A percentile compares a stretch with the other conserved stretches of the same genome.
These are phyloP conservation scores for Artemisia argyi DNA, from an alignment of 129 eudicot genomes.

Conservation along the genomic window DNA sequence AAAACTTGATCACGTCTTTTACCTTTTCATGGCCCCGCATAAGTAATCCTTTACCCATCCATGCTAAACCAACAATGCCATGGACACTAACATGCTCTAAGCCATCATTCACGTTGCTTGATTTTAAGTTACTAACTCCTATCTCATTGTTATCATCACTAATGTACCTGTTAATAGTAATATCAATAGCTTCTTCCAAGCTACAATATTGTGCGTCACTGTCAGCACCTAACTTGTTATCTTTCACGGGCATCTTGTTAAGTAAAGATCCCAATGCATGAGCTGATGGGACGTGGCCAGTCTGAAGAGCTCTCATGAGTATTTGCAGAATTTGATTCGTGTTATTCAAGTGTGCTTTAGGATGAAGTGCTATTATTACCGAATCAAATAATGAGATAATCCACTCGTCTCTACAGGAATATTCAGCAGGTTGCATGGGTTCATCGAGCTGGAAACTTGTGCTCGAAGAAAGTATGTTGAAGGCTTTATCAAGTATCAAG, in stretches of 20 bases:
- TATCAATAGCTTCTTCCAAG: slow-evolving; percentile 64
- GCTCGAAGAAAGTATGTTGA: slow-evolving; percentile 42
- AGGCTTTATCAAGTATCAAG: slow-evolving; percentile 56
- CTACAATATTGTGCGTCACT: not conserved
- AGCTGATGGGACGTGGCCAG: slow-evolving; percentile 75
- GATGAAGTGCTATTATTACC: slow-evolving; percentile 67
- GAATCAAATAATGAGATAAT: slow-evolving; percentile 77
- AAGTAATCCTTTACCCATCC: slow-evolving; percentile 92
- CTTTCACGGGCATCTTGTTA: slow-evolving; percentile 63
- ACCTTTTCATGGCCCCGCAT: slow-evolving; percentile 92
- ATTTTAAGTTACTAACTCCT: slow-evolving; percentile 29
- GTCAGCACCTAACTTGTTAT: not conserved
- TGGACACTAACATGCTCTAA: slow-evolving; percentile 1
- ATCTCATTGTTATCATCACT: slow-evolving; percentile 17
- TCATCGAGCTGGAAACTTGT: slow-evolving; percentile 27
- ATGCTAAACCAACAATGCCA: slow-evolving; percentile 68
- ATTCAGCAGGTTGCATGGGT: slow-evolving; percentile 25
- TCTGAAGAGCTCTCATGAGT: slow-evolving; percentile 42
- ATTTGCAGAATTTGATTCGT: slow-evolving; percentile 39
- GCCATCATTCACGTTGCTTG: slow-evolving; percentile 15
- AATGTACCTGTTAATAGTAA: slow-evolving; percentile 36
- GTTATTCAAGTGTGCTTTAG: slow-evolving; percentile 54
- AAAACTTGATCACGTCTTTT: slow-evolving; percentile 63
- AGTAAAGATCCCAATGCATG: slow-evolving; percentile 93
- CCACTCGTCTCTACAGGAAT: slow-evolving; percentile 59